phyloP scores from a whole-genome alignment of 2,329 filamentous ascomycete species.

The Calonectria pteridis region DNA sequence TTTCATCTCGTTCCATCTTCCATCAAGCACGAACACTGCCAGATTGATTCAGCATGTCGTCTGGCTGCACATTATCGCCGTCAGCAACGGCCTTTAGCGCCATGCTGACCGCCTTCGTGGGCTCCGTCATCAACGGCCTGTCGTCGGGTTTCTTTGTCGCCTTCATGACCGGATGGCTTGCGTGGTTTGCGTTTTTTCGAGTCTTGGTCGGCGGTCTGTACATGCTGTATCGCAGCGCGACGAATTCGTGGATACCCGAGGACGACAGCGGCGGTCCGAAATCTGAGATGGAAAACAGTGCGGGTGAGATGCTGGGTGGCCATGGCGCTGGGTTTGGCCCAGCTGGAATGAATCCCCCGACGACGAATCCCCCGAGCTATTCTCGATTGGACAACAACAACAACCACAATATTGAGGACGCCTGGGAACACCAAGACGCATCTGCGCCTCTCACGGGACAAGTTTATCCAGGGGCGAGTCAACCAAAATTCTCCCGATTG shows the following conservation, averaged over 20 bases:
- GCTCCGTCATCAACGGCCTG: constrained; percentile 6
- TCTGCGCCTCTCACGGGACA: not conserved
- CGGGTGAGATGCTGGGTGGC: not conserved
- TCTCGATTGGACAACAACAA: not conserved
- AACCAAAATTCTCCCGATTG: not conserved
- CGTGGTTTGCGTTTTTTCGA: not conserved
- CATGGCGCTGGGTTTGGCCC: not conserved
- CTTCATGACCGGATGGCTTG: not conserved
- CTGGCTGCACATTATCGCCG: not conserved
- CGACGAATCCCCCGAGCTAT: not conserved
- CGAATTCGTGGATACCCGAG: constrained; percentile 1
- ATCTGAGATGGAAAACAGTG: not conserved
- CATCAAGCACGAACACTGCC: not conserved
- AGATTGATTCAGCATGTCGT: not conserved
- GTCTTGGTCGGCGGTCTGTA: not conserved
- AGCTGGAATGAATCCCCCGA: not conserved
- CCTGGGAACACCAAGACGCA: not conserved
- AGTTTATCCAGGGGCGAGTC: not conserved
- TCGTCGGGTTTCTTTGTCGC: not conserved
- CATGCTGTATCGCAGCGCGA: constrained; percentile 1
- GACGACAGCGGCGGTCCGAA: not conserved
- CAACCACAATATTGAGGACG: not conserved
- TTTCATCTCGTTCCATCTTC: not conserved
- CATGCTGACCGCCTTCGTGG: not conserved
- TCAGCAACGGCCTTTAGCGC: not conserved